Conservation (phyloP, 2,329 filamentous ascomycete species). For the Sporothrix phasma region DNA sequence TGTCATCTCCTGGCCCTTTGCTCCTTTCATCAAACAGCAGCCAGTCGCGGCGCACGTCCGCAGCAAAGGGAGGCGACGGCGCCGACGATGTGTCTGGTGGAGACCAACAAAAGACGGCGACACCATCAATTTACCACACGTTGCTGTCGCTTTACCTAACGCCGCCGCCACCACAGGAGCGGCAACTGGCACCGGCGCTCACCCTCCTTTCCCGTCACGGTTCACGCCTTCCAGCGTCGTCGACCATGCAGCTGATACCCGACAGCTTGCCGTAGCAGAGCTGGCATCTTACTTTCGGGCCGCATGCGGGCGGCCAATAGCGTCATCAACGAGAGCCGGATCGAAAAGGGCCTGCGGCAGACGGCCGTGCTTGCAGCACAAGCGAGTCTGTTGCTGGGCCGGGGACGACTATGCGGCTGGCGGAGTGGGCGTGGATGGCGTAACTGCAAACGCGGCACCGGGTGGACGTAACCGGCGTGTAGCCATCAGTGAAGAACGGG, state of each 20-base stretch:
- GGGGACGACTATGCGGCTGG: constrained; percentile 25
- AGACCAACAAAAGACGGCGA: constrained; percentile 29
- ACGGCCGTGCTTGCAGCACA: constrained; percentile 72
- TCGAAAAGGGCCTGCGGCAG: constrained; percentile 66
- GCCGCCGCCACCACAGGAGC: constrained; percentile 61
- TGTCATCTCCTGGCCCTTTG: not conserved
- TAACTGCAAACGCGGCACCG: constrained; percentile 36
- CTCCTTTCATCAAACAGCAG: not conserved
- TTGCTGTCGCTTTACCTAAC: constrained; percentile 82
- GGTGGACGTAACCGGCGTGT: constrained; percentile 55
- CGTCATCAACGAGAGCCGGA: constrained; percentile 66
- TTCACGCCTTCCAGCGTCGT: constrained; percentile 76
- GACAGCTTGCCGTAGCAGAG: constrained; percentile 62
- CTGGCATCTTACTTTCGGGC: constrained; percentile 88
- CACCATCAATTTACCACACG: constrained; percentile 81
- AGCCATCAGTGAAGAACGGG: constrained; percentile 73
- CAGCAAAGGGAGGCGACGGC: constrained; percentile 22
- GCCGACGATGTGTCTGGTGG: not conserved
- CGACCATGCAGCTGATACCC: constrained; percentile 78
- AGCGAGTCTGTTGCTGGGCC: constrained; percentile 62
- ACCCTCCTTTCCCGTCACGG: constrained; percentile 86
- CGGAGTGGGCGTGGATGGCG: not conserved
- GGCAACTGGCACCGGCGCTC: constrained; percentile 69
- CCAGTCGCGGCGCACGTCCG: constrained; percentile 21
- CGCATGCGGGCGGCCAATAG: constrained; percentile 81